Base-by-base conservation (phyloP, 2,329 filamentous ascomycete species). In the Talaromyces atroroseus region DNA sequence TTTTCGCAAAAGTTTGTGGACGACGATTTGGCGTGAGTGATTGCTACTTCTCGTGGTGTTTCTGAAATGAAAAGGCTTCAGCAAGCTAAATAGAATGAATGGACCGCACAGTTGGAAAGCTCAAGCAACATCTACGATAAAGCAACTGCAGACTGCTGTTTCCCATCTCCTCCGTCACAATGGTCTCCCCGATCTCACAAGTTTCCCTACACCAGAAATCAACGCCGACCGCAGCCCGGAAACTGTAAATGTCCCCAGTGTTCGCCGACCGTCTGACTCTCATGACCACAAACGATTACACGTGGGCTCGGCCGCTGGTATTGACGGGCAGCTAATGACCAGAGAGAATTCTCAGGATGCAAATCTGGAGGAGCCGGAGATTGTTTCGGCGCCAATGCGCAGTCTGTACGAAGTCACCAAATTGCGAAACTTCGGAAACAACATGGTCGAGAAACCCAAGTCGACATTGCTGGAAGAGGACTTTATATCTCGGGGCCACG, bases 1-100 rank as follows among this genome's bases (percentile, higher is more conserved):
- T 81, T 79, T 63, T 74, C 80, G 20, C 80, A 82, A 63, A 80
- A 78, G 55, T 76, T 82, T 45, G 72, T 82, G 20, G 78, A 82
- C 48, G 78, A 80, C 52, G 80, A 81, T 67, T 74, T 77, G 60
- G 70, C 76, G 74, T 80, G 70, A 70, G 76, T 72, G 32, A 46
- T 29, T 23, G 12, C 14, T 11, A 23, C 16, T 14, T 12, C 20
- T 12, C 8, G 26, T 7, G 26, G 18, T 10, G 5, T 47, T 7
- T n/a, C n/a, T 10, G 16, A 46, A 46, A 46, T 6, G 40, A 34
- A 47, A 20, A 42, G 8, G 12, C n/a, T 29, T n/a, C 44, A 48
- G 20, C 8, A 46, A 21, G 24, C 40, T 46, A 24, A 53, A n/a
- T 47, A 42, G 12, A 44, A 20, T n/a, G 4, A 38, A 12, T n/a